Base-by-base conservation (phyloP, 331 rosid species). In the Quercus phellos region DNA sequence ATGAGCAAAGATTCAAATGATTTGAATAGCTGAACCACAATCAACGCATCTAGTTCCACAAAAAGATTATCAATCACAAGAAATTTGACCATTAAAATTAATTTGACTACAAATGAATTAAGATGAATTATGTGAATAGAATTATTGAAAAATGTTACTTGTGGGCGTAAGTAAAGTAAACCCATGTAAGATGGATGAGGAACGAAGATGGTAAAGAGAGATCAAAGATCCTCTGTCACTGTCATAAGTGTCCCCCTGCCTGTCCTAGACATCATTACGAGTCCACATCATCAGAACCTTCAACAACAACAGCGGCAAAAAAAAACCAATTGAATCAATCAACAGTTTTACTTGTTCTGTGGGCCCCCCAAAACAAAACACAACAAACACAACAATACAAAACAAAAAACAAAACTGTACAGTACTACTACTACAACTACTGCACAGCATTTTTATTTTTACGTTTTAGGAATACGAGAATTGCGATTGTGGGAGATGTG, bases 221-320 rank as follows among this genome's bases (percentile, higher is more conserved):
- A 64, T 22, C 8, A 11, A 72, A 74, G 76, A 84, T 79, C 74
- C 79, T 73, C 55, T 70, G 86, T 88, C 85, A 51, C 59, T 72
- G 84, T 87, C 89, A 80, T 17, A 5, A 51, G 76, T 87, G 88
- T 87, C 84, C 79, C 80, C 84, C n/a, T 73, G 78, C 78, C 84
- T 79, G 88, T 81, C 90, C 75, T 55, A 80, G 67, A 50, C 88
- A 89, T 86, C 85, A 86, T 85, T 70, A 79, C 68, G 12, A 17
- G 81, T 86, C 85, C 79, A 84, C 91, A 80, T 85, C 91, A 83
- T 51, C 68, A 82, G 35, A 84, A 83, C 88, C 83, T 88, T 90
- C 88, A 88, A 83, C 53, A 34, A 24, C 61, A 69, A 42, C 58
- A 21, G 4, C 38, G 14, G 10, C 43, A 7, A 27, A 72, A 22